A percentile compares a stretch with the other conserved stretches of the same genome.
Evolutionary conservation across 2,329 filamentous ascomycete genomes (phyloP).

Genomic region (Eutypella sp.): DNA sequence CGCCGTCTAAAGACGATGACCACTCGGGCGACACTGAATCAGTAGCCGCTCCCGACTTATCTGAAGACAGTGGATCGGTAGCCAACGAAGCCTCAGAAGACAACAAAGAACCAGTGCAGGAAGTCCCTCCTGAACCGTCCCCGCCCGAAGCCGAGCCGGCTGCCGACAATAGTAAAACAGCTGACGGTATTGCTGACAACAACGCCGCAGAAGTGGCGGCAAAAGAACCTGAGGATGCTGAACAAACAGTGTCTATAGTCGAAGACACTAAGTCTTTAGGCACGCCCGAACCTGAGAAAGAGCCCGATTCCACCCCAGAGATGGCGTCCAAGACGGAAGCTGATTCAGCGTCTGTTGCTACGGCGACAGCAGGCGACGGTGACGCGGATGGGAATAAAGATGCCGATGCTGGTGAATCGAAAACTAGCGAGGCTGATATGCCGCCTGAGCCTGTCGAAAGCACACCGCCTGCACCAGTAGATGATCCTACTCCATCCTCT

Average conservation of each 20-base stretch:
- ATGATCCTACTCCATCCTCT: too few species aligned
- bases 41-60: background rate
- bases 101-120: background rate
- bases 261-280: background rate
- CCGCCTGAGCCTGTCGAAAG: too few species aligned
- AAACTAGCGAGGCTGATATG: too few species aligned
- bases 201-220: background rate
- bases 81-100: background rate
- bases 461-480: too few species aligned
- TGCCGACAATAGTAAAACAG: background rate
- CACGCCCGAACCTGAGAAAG: background rate
- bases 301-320: background rate
- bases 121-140: background rate
- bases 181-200: background rate
- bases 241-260: background rate
- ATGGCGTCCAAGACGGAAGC: background rate
- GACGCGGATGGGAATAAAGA: background rate
- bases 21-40: background rate
- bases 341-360: background rate
- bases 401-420: slow-evolving; percentile 1
- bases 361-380: background rate
- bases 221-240: background rate
- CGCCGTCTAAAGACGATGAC: background rate
- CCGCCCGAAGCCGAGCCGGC: background rate
- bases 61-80: background rate